Evolutionary conservation across 345 rosid genomes (phyloP).

Genomic region (Eucalyptus sp.): DNA sequence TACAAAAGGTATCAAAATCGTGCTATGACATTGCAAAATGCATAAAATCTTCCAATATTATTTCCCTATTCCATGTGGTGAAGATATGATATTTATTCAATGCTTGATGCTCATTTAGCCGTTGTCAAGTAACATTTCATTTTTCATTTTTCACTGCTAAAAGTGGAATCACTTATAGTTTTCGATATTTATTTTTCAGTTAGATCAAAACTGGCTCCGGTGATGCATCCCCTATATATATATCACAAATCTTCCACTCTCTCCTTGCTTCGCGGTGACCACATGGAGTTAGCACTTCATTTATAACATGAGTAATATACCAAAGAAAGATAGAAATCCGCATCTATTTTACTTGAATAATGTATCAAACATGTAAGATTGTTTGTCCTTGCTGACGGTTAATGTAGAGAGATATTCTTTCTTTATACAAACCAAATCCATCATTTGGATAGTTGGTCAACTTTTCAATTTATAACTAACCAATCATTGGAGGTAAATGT

Average conservation of each 20-base stretch:
- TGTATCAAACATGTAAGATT: background rate
- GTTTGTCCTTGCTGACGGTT: background rate
- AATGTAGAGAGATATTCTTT: background rate
- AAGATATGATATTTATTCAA: background rate
- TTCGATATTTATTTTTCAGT: accelerated
- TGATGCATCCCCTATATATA: background rate
- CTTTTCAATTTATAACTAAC: background rate
- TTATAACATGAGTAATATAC: background rate
- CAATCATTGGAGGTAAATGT: background rate
- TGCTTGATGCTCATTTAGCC: background rate
- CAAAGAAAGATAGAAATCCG: background rate
- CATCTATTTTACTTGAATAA: background rate
- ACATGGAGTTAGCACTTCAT: background rate
- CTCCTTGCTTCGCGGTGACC: background rate
- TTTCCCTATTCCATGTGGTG: background rate
- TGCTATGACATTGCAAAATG: background rate
- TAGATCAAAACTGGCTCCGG: accelerated
- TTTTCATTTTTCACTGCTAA: background rate
- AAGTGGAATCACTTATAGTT: background rate
- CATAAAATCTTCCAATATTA: background rate
- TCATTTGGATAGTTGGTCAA: background rate
- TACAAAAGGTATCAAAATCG: background rate
- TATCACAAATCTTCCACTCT: background rate
- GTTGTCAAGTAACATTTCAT: background rate
- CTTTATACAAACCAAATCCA: background rate